These are phyloP conservation scores for Cladorrhinum sp. DNA, from an alignment of 2,329 filamentous ascomycete genomes.

Conservation along the genomic window DNA sequence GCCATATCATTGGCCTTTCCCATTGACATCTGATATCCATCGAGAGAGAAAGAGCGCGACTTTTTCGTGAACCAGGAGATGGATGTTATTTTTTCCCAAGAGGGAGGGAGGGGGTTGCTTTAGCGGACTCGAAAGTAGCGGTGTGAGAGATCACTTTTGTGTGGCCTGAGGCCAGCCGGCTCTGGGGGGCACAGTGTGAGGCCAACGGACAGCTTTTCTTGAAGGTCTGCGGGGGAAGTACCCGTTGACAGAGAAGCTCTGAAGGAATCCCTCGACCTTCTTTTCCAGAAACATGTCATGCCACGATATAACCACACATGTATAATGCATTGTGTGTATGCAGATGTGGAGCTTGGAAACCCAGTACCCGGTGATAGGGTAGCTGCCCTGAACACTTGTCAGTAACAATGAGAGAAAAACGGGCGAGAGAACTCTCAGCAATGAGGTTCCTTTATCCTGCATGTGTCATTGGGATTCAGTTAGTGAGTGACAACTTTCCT, in stretches of 20 bases:
- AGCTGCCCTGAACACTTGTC: background rate
- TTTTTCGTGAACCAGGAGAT: slow-evolving; percentile 8
- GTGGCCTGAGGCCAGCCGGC: background rate
- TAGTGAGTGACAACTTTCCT: background rate
- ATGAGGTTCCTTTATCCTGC: slow-evolving; percentile 2
- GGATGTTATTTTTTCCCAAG: background rate
- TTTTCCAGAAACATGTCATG: background rate
- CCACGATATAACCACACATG: slow-evolving; percentile 1
- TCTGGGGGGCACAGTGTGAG: slow-evolving; percentile 18
- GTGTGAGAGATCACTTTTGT: slow-evolving; percentile 15
- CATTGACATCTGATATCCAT: slow-evolving; percentile 10
- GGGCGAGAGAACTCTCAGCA: too few species aligned
- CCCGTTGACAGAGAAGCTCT: slow-evolving; percentile 11
- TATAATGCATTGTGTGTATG: background rate
- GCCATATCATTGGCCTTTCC: slow-evolving; percentile 12
- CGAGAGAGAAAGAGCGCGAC: slow-evolving; percentile 7
- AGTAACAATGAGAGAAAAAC: background rate
- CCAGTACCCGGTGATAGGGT: background rate
- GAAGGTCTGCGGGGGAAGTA: slow-evolving; percentile 13
- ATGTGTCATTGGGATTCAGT: slow-evolving; percentile 7
- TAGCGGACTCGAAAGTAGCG: slow-evolving; percentile 21
- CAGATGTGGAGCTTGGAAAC: background rate
- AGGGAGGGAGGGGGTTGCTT: slow-evolving; percentile 17
- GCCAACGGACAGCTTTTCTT: background rate
- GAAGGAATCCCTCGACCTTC: background rate